Evolutionary conservation across 441 rosid species (phyloP).

Genomic region (Croton setiger): DNA sequence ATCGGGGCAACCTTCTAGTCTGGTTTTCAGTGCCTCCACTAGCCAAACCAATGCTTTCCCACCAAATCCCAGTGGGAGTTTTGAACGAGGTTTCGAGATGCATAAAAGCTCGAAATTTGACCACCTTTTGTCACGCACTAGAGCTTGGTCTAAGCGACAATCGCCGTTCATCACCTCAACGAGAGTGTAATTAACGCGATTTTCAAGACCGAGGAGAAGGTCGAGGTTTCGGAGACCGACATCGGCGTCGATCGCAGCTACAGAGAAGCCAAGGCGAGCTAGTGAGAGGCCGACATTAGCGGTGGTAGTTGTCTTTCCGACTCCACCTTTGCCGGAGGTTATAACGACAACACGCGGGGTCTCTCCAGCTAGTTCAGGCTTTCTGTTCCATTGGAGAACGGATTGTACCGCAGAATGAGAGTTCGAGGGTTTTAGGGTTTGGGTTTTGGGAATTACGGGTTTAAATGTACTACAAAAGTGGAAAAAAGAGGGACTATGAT

Average conservation of each 20-base stretch:
- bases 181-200: slow-evolving; percentile 85
- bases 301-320: slow-evolving; percentile 92
- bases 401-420: slow-evolving; percentile 31
- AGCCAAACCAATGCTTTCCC: slow-evolving; percentile 90
- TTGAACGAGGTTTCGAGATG: slow-evolving; percentile 86
- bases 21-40: slow-evolving; percentile 66
- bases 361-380: slow-evolving; percentile 86
- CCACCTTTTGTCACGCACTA: slow-evolving; percentile 91
- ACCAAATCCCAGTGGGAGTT: slow-evolving; percentile 81
- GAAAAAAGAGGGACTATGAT: slow-evolving; percentile 30
- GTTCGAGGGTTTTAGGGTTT: slow-evolving; percentile 27
- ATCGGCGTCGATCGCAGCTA: slow-evolving; percentile 86
- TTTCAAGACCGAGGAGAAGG: slow-evolving; percentile 88
- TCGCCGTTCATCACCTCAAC: slow-evolving; percentile 90
- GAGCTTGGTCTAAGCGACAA: slow-evolving; percentile 86
- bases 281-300: slow-evolving; percentile 90
- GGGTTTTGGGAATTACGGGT: slow-evolving; percentile 28
- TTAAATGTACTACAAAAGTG: slow-evolving; percentile 27
- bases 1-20: slow-evolving; percentile 72
- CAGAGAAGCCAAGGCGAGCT: slow-evolving; percentile 86
- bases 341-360: slow-evolving; percentile 94
- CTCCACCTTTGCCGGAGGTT: slow-evolving; percentile 96
- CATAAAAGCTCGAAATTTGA: slow-evolving; percentile 86
- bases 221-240: slow-evolving; percentile 93
- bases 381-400: slow-evolving; percentile 81